phyloP scores from a whole-genome alignment of 306 rosid genomes.

The Trifolium fragiferum region DNA sequence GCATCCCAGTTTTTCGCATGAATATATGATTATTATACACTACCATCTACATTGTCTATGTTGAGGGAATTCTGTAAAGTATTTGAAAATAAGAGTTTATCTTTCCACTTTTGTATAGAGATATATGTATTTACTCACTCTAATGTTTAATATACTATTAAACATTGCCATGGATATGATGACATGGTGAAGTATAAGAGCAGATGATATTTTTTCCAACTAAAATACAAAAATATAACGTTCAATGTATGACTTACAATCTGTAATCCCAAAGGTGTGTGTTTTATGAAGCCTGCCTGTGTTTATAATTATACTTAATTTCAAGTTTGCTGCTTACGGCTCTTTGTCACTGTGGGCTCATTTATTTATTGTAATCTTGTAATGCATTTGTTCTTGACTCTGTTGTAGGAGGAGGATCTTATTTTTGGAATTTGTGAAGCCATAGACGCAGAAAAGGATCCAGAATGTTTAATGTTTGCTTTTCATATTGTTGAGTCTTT shows the following conservation, averaged over 20 bases:
- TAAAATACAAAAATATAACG: slow-evolving; percentile 25
- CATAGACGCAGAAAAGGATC: slow-evolving; percentile 89
- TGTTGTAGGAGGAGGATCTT: slow-evolving; percentile 76
- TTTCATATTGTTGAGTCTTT: slow-evolving; percentile 69
- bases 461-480: slow-evolving; percentile 76
- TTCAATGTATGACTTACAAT: slow-evolving; percentile 23
- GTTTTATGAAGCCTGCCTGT: slow-evolving; percentile 31
- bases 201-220: slow-evolving; percentile 12
- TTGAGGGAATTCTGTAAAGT: background rate
- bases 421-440: slow-evolving; percentile 84
- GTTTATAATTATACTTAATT: slow-evolving; percentile 15
- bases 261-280: slow-evolving; percentile 28
- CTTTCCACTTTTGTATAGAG: slow-evolving; percentile 32
- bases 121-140: background rate
- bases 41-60: slow-evolving; percentile 19
- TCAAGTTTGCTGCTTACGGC: slow-evolving; percentile 11
- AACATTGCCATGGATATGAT: slow-evolving; percentile 1
- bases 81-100: slow-evolving; percentile 4
- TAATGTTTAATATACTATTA: slow-evolving; percentile 9
- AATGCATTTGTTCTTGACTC: slow-evolving; percentile 37
- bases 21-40: background rate
- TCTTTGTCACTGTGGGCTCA: slow-evolving; percentile 7
- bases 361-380: slow-evolving; percentile 9
- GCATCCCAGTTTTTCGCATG: slow-evolving; percentile 25
- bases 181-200: slow-evolving; percentile 14